Conservation (phyloP, 257 asterid species). For the Rauvolfia tetraphylla region DNA sequence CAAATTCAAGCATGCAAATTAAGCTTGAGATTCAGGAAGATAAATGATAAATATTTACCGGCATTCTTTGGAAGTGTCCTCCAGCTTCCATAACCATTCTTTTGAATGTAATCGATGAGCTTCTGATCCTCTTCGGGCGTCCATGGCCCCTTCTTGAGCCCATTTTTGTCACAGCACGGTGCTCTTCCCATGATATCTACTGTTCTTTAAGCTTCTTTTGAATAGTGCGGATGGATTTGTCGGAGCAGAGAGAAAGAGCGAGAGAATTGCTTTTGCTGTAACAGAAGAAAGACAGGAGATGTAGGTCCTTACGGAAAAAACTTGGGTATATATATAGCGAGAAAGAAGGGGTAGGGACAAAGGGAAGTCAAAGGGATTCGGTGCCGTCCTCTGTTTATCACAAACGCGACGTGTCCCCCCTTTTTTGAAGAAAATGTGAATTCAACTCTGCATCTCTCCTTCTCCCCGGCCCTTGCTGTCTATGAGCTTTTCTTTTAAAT, state of each 20-base stretch:
- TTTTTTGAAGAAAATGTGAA: constrained; percentile 28
- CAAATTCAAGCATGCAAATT: no score
- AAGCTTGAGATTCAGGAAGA: not conserved
- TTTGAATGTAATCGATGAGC: constrained; percentile 58
- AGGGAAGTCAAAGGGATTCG: constrained; percentile 35
- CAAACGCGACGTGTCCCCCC: constrained; percentile 70
- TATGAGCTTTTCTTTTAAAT: not conserved
- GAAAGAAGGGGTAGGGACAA: not conserved
- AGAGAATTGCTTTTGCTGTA: not conserved
- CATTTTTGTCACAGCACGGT: constrained; percentile 80
- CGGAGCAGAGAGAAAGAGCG: not conserved
- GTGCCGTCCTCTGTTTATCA: constrained; percentile 74
- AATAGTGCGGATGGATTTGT: not conserved
- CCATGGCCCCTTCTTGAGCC: constrained; percentile 91
- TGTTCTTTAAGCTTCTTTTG: not conserved
- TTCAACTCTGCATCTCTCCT: constrained; percentile 9
- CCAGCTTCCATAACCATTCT: constrained; percentile 77
- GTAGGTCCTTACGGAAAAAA: constrained; percentile 14
- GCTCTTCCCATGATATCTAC: constrained; percentile 55
- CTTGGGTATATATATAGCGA: constrained; percentile 12
- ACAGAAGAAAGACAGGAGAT: constrained; percentile 6
- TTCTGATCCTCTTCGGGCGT: constrained; percentile 77
- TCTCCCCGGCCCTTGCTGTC: not conserved
- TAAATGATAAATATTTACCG: constrained; percentile 27
- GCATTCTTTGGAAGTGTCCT: constrained; percentile 81